Base-by-base conservation (phyloP, 352 stramenopile species). In the Phytophthora pluvialis region DNA sequence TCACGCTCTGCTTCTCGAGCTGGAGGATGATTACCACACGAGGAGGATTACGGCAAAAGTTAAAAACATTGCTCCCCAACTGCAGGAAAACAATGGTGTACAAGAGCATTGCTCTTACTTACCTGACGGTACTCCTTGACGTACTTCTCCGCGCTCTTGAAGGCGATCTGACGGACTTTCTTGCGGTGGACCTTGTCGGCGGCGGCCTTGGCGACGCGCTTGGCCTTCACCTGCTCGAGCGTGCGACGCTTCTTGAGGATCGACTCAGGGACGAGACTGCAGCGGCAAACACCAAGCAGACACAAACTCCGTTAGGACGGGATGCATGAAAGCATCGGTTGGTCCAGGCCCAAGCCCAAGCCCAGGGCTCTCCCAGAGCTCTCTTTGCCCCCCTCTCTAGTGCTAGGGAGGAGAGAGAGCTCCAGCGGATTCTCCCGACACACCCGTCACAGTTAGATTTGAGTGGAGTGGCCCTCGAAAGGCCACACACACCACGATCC, bases 111-210 rank as follows among this genome's bases (percentile, higher is more conserved):
- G 40, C 55, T 21, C 21, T 21, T 1, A 21, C 62, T 83, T 77
- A 96, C 82, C 62, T 90, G 83, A 48, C 91, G 91, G 95, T 99
- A 99, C 80, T 99, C 98, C 72, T 98, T 98, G 53, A 98, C 86
- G 86, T 99, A 99, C 85, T 99, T 98, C 80, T 99, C 93, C n/a
- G 97, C 97, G 51, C 89, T 94, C 76, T 97, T 98, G 81, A 98
- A 97, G 39, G 87, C 87, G 67, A 95, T 94, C 74, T 93, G 80
- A 67, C 86, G 85, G 55, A 95, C 87, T 76, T 95, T 92, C 72
- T 89, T 86, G 73, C 87, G 83, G 85, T 95, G 86, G 25, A 86
- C 74, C 83, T 91, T 92, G 58, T 91, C 73, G 21, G 87, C 83
- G 38, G 78, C 69, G 45, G 81, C 85, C 78, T 94, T 94, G 43